Base-by-base conservation (phyloP, 805 yeast species). In the Grigorovia jiainica region DNA sequence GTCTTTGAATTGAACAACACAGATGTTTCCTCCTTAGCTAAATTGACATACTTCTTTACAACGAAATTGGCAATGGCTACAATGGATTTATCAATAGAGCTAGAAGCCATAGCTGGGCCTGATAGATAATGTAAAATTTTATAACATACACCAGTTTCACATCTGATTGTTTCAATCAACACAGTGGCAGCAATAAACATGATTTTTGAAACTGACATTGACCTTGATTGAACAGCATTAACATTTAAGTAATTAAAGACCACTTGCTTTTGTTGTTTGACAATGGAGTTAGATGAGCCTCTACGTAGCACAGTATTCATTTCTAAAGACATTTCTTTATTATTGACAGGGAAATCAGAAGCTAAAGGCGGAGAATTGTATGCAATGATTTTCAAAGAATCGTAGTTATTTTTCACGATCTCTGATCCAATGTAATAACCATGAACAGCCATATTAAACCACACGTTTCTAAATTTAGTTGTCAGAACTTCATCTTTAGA, bases 361-460 rank as follows among this genome's bases (percentile, higher is more conserved):
- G 95, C 95, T 40, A 87, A 69, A 2, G 95, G 87, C 2, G 96
- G 95, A 5, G 97, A 74, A 55, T 75, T 83, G 57, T 82, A 76
- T 1, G 98, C 97, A 50, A 92, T 82, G 41, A 78, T 67, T 51
- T 73, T 68, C 34, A 90, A 68, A 21, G 76, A 75, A 0, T 50
- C 50, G 34, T 62, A 58, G 53, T 74, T 71, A n/a, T 64, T 63
- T 42, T 64, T 62, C 13, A 76, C 72, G 54, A 79, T 66, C 11
- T 68, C 66, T 0, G 92, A 78, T 30, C 69, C 69, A 42, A 68
- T 68, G n/a, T 78, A 73, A 57, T 79, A 87, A 0, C 98, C 98
- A 61, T 92, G 95, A 21, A 89, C 83, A 4, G 81, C 90, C 71
- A 92, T 69, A 55, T 90, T 92, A 60, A 86, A 87, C 99, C 99